phyloP scores from a whole-genome alignment of 1,284 basidiomycete genomes.

The Melanopsichium pennsylvanicum region DNA sequence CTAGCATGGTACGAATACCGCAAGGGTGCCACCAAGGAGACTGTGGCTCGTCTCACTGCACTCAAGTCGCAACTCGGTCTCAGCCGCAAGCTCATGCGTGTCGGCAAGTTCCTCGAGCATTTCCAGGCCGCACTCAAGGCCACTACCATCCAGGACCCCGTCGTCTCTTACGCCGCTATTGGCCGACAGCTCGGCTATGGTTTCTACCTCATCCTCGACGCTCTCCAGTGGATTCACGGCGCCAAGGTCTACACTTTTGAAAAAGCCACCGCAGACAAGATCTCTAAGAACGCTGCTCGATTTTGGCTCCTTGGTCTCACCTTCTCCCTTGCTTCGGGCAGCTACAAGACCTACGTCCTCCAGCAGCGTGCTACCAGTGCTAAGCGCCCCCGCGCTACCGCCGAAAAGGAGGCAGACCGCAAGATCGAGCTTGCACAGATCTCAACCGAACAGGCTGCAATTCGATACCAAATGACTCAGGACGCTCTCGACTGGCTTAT shows the following conservation, averaged over 20 bases:
- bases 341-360: slow-evolving; percentile 63
- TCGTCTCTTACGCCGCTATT: slow-evolving; percentile 83
- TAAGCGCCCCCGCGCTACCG: slow-evolving; percentile 68
- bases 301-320: slow-evolving; percentile 84
- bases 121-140: slow-evolving; percentile 88
- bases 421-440: slow-evolving; percentile 73
- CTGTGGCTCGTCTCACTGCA: slow-evolving; percentile 65
- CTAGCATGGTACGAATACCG: slow-evolving; percentile 76
- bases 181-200: slow-evolving; percentile 88
- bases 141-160: slow-evolving; percentile 71
- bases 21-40: slow-evolving; percentile 67
- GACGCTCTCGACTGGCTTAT: slow-evolving; percentile 86
- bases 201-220: slow-evolving; percentile 74
- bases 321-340: slow-evolving; percentile 56
- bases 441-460: slow-evolving; percentile 73
- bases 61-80: slow-evolving; percentile 67
- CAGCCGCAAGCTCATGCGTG: slow-evolving; percentile 75
- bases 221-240: slow-evolving; percentile 62
- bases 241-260: slow-evolving; percentile 65
- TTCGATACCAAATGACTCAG: slow-evolving; percentile 79
- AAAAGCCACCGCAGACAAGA: slow-evolving; percentile 74
- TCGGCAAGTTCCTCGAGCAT: slow-evolving; percentile 94
- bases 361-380: slow-evolving; percentile 50
- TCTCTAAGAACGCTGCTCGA: slow-evolving; percentile 79
- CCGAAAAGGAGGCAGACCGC: slow-evolving; percentile 75